Conservation (phyloP, 768 basidiomycete genomes). For the Lyophyllum semitale region DNA sequence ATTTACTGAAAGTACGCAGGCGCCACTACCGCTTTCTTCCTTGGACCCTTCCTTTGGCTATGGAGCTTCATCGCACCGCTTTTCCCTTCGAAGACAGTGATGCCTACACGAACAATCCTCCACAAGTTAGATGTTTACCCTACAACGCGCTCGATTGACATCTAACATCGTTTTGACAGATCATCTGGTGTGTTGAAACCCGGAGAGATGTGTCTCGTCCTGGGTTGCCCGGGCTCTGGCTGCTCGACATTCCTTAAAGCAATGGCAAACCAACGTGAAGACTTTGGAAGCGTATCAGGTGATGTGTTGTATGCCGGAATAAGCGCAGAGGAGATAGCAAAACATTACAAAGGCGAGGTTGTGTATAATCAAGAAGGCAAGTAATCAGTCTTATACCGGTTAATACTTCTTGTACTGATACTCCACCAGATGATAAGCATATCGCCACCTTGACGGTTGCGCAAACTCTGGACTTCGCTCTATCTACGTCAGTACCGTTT, state of each 20-base stretch:
- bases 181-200: constrained; percentile 71
- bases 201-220: constrained; percentile 85
- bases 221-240: constrained; percentile 83
- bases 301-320: constrained; percentile 86
- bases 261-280: constrained; percentile 74
- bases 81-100: constrained; percentile 37
- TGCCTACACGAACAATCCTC: constrained; percentile 53
- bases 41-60: constrained; percentile 51
- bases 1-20: constrained; percentile 30
- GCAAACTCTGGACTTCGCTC: constrained; percentile 72
- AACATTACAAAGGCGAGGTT: constrained; percentile 77
- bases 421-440: constrained; percentile 68
- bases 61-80: constrained; percentile 42
- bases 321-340: constrained; percentile 70
- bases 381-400: neutral
- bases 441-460: constrained; percentile 81
- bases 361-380: constrained; percentile 77
- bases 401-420: constrained; percentile 5
- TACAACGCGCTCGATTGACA: neutral
- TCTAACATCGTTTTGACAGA: constrained; percentile 29
- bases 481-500: constrained; percentile 49
- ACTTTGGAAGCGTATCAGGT: constrained; percentile 64
- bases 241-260: constrained; percentile 87
- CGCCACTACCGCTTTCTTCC: constrained; percentile 53
- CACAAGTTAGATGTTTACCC: constrained; percentile 45